Evolutionary conservation across 2,329 filamentous ascomycete species (phyloP).

Genomic region (Colletotrichum spinosum): DNA sequence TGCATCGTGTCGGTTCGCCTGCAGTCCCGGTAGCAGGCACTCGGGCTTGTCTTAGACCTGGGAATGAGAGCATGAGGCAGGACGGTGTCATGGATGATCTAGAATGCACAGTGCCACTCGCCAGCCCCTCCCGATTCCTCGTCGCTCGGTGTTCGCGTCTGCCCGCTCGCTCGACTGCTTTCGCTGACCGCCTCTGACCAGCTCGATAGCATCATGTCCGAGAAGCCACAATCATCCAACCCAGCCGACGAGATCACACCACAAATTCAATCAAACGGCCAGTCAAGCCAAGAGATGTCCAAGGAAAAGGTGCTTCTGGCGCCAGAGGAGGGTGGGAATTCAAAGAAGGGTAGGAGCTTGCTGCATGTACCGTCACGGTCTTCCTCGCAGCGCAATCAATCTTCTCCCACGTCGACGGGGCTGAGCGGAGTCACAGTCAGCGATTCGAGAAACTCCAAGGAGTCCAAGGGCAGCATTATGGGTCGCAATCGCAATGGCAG

Average conservation of each 20-base stretch:
- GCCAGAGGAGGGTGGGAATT: slow-evolving; percentile 54
- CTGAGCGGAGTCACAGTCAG: slow-evolving; percentile 70
- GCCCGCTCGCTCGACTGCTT: slow-evolving; percentile 16
- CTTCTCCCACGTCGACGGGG: slow-evolving; percentile 69
- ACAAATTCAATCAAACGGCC: slow-evolving; percentile 41
- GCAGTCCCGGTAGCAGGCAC: slow-evolving; percentile 12
- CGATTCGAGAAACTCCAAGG: slow-evolving; percentile 73
- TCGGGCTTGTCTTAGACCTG: slow-evolving; percentile 39
- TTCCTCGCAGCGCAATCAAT: slow-evolving; percentile 70
- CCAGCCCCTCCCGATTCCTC: slow-evolving; percentile 32
- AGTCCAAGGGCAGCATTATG: slow-evolving; percentile 73
- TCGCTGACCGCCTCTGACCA: slow-evolving; percentile 24
- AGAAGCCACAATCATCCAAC: slow-evolving; percentile 43
- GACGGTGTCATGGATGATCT: slow-evolving; percentile 30
- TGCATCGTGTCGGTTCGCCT: slow-evolving; percentile 21
- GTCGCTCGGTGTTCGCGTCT: slow-evolving; percentile 21
- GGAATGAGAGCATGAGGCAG: slow-evolving; percentile 33
- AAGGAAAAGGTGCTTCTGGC: slow-evolving; percentile 56
- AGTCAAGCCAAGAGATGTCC: slow-evolving; percentile 52
- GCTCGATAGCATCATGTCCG: slow-evolving; percentile 45
- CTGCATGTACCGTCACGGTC: slow-evolving; percentile 72
- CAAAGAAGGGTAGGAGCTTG: slow-evolving; percentile 64
- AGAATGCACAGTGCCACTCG: slow-evolving; percentile 11
- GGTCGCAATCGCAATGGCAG: slow-evolving; percentile 75
- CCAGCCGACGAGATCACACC: slow-evolving; percentile 44